These are phyloP conservation scores for Alternaria brassicicola DNA, from an alignment of 2,329 filamentous ascomycete species.

Conservation along the genomic window DNA sequence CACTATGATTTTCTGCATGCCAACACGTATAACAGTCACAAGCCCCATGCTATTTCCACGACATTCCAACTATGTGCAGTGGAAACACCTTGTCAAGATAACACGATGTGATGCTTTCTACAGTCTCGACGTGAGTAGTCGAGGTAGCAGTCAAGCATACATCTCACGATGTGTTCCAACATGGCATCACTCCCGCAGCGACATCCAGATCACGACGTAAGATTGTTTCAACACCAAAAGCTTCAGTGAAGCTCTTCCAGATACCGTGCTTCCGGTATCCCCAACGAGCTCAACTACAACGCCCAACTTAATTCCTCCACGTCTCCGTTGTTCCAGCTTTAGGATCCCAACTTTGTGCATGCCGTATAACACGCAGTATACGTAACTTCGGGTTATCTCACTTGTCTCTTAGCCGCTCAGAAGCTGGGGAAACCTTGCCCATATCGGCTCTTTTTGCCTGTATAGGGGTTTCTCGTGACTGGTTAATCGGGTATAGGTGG, in stretches of 20 bases:
- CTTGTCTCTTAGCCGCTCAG: slow-evolving; percentile 4
- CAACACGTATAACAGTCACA: too few relatives aligned
- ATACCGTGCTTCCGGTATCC: neutral
- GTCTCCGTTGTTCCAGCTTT: neutral
- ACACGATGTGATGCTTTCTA: neutral
- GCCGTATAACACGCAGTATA: neutral
- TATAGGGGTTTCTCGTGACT: neutral
- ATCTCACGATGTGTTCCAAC: neutral
- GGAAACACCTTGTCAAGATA: too few relatives aligned
- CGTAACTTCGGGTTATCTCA: neutral
- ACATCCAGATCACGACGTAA: neutral
- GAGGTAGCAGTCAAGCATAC: neutral
- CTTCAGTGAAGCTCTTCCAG: neutral
- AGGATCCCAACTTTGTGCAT: neutral
- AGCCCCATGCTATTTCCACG: neutral
- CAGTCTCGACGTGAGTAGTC: neutral
- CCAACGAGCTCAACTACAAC: neutral
- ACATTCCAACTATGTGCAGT: too few relatives aligned
- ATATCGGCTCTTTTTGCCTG: neutral
- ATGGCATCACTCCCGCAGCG: neutral
- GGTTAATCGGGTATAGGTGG: slow-evolving; percentile 3
- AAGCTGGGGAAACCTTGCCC: slow-evolving; percentile 9
- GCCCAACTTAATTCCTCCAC: neutral
- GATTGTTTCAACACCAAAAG: neutral
- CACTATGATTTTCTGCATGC: too few relatives aligned